A percentile compares a stretch with the other conserved stretches of the same genome.
Evolutionary conservation across 352 stramenopile species (phyloP).

Genomic region (Pythium apleroticum): DNA sequence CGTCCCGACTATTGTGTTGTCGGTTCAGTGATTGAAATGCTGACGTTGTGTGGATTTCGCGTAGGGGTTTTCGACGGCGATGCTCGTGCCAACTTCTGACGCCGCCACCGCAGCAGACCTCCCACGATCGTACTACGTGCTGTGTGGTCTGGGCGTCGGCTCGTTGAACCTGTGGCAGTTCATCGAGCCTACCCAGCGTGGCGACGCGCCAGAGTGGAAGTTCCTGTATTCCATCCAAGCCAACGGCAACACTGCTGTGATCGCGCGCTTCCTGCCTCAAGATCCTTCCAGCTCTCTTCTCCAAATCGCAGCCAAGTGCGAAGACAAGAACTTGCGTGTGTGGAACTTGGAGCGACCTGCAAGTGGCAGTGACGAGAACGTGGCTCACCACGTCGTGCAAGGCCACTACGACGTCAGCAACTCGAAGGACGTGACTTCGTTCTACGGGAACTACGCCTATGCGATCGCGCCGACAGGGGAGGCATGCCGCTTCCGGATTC

Average conservation of each 20-base stretch:
- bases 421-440: constrained; percentile 54
- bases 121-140: constrained; percentile 56
- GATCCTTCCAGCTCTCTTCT: background rate
- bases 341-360: constrained; percentile 48
- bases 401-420: constrained; percentile 58
- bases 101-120: no score
- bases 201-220: constrained; percentile 47
- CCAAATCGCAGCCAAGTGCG: constrained; percentile 46
- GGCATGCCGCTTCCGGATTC: constrained; percentile 59
- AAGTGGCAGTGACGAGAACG: constrained; percentile 22
- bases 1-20: constrained; percentile 15
- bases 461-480: constrained; percentile 67
- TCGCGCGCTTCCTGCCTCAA: constrained; percentile 49
- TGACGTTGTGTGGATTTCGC: constrained; percentile 12
- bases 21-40: background rate
- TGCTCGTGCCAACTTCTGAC: background rate
- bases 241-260: constrained; percentile 56
- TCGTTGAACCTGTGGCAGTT: constrained; percentile 79
- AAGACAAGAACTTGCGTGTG: constrained; percentile 66
- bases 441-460: constrained; percentile 67
- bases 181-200: constrained; percentile 33
- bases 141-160: constrained; percentile 71
- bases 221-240: constrained; percentile 54
- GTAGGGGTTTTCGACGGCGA: constrained; percentile 77
- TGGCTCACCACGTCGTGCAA: constrained; percentile 38